These are phyloP conservation scores for Ganoderma lingzhi DNA, from an alignment of 1,284 basidiomycete species.

Conservation along the genomic window DNA sequence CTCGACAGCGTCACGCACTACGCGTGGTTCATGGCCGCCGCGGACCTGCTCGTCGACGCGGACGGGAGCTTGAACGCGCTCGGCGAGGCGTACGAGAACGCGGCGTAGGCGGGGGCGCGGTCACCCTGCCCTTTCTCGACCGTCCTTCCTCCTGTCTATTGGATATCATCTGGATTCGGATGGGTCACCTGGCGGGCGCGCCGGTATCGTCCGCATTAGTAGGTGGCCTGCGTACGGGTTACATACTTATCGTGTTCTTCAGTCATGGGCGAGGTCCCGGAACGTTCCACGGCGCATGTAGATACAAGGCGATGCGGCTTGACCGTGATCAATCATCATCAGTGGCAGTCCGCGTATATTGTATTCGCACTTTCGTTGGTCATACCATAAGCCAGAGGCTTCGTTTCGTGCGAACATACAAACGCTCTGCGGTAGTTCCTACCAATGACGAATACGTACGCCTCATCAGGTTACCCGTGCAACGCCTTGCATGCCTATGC, in stretches of 20 bases:
- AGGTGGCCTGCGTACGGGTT: constrained; percentile 1
- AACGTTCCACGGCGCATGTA: not conserved
- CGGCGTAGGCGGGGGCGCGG: constrained; percentile 1
- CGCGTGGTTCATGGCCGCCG: constrained; percentile 43
- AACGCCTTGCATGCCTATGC: not conserved
- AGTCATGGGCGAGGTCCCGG: constrained; percentile 3
- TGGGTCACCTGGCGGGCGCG: constrained; percentile 8
- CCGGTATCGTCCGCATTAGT: constrained; percentile 5
- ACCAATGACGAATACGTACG: not conserved
- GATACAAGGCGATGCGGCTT: constrained; percentile 7
- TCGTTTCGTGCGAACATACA: not conserved
- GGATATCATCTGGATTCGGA: constrained; percentile 2
- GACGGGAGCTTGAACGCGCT: constrained; percentile 31
- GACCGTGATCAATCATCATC: not conserved
- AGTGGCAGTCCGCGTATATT: not conserved
- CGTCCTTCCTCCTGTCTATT: not conserved
- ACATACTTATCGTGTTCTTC: constrained; percentile 2
- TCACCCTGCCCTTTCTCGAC: not conserved
- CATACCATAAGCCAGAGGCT: not conserved
- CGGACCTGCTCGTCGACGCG: constrained; percentile 38
- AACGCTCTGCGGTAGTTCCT: not conserved
- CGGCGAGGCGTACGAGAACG: constrained; percentile 28
- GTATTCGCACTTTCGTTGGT: not conserved
- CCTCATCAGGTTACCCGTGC: not conserved
- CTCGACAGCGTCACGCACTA: constrained; percentile 38